Conservation (phyloP, 139 green algal species). For the Chlamydomonas schloesseri region DNA sequence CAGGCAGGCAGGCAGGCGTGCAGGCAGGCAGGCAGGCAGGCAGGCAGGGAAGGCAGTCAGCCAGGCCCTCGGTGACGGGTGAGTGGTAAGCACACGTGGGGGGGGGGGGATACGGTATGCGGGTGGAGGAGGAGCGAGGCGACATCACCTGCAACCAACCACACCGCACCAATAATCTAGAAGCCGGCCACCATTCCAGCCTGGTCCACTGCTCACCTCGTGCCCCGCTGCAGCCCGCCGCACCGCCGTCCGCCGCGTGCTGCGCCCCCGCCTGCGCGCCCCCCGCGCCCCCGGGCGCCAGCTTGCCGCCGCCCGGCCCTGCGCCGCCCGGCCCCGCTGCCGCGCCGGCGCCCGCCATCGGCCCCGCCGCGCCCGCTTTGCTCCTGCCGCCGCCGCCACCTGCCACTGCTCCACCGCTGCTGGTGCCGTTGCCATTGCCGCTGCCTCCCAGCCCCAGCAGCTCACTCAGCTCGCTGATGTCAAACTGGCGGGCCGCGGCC, state of each 20-base stretch:
- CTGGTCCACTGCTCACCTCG: background rate
- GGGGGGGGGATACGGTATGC: too few species aligned
- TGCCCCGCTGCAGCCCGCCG: background rate
- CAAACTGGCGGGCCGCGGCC: background rate
- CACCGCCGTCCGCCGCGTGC: too few species aligned
- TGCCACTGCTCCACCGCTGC: background rate
- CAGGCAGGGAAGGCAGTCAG: too few species aligned
- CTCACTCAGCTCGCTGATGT: conserved; percentile 1
- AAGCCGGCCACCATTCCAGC: too few species aligned
- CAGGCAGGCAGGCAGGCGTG: background rate
- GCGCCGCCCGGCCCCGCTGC: background rate
- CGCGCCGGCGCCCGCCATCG: background rate
- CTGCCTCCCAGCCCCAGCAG: background rate
- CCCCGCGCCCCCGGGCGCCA: too few species aligned
- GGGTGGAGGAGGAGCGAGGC: too few species aligned
- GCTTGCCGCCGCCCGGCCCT: background rate
- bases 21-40: too few species aligned
- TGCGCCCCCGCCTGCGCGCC: too few species aligned
- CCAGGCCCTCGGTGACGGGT: too few species aligned
- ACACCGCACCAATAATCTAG: too few species aligned
- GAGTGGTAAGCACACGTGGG: too few species aligned
- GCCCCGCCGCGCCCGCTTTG: background rate
- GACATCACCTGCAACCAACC: too few species aligned
- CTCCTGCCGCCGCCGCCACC: background rate
- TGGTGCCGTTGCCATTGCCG: background rate